Base-by-base conservation (phyloP, 2,329 filamentous ascomycete species). In the Arthrobotrys sinensis region DNA sequence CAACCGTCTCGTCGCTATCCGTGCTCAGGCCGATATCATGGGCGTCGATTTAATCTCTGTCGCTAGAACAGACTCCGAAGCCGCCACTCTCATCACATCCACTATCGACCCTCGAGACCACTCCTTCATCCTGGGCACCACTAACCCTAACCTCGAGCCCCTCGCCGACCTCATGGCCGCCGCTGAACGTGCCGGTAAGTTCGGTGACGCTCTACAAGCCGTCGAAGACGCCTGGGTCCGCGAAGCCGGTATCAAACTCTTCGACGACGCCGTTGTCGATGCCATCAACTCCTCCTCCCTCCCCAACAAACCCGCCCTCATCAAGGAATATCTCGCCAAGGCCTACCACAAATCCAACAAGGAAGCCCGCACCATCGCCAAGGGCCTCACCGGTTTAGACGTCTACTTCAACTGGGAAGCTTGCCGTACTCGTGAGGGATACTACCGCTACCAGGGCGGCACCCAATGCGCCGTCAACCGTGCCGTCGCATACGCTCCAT, bases 11-110 rank as follows among this genome's bases (percentile, higher is more conserved):
- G 94, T 99, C 63, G 94, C 96, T 82, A 98, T 99, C 84, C 92
- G 96, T 78, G 95, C 96, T 3, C 96, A 99, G 86, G 95, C 96
- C 81, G 96, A 99, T 84, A 98, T 99, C 83, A 98, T 99, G 96
- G 96, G 93, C 80, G 89, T 90, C 80, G 93, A 99, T 83, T 91
- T 99, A 79, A 86, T 99, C 45, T 93, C 93, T 81, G 90, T 99
- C 80, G 96, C 96, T 67, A 92, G 96, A 83, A 99, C 96, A 76
- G 96, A 99, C 86, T 96, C 96, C 82, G 96, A 99, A 88, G 96
- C 96, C 67, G 96, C 96, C 38, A 99, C 96, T 3, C 91, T 99
- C 82, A 97, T 99, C 87, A 97, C 93, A 80, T 95, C 93, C 38
- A 97, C 93, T 82, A 97, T 99, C 84, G 96, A 99, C 86, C 91